phyloP scores from a whole-genome alignment of 176 grass and related monocot genomes.

The Aegilops umbellulata region DNA sequence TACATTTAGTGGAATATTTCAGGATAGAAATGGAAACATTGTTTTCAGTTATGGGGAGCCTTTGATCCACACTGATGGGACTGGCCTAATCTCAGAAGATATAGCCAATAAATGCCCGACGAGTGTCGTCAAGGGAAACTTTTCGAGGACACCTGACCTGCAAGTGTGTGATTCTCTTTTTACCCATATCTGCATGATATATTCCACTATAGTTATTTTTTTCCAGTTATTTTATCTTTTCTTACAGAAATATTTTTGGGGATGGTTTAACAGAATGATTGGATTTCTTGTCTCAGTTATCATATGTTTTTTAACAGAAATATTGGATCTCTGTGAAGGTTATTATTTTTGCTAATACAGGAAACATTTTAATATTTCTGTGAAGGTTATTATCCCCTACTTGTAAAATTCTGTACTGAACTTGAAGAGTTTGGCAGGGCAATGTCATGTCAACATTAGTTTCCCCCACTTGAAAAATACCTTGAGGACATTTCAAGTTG shows the following conservation, averaged over 20 bases:
- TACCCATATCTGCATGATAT: not conserved
- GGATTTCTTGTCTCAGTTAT: not conserved
- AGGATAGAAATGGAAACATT: constrained; percentile 34
- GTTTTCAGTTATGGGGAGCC: constrained; percentile 10
- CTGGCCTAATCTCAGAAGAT: constrained; percentile 73
- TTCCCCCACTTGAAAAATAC: not conserved
- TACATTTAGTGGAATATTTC: constrained; percentile 12
- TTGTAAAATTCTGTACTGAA: not conserved
- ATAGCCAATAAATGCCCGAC: constrained; percentile 56
- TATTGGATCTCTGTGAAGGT: no score
- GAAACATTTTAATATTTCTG: not conserved
- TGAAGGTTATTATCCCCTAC: no score
- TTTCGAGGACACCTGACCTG: constrained; percentile 20
- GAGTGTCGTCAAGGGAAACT: constrained; percentile 42
- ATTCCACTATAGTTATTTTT: not conserved
- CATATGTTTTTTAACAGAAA: no score
- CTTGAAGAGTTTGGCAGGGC: not conserved
- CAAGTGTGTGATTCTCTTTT: not conserved
- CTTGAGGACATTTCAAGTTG: not conserved
- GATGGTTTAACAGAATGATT: no score
- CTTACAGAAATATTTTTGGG: not conserved
- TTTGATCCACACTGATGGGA: constrained; percentile 79
- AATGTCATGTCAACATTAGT: not conserved
- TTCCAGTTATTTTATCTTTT: not conserved
- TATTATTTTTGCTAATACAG: not conserved